These are phyloP conservation scores for Friedmanniomyces endolithicus DNA, from an alignment of 495 filamentous ascomycete species.

Conservation along the genomic window DNA sequence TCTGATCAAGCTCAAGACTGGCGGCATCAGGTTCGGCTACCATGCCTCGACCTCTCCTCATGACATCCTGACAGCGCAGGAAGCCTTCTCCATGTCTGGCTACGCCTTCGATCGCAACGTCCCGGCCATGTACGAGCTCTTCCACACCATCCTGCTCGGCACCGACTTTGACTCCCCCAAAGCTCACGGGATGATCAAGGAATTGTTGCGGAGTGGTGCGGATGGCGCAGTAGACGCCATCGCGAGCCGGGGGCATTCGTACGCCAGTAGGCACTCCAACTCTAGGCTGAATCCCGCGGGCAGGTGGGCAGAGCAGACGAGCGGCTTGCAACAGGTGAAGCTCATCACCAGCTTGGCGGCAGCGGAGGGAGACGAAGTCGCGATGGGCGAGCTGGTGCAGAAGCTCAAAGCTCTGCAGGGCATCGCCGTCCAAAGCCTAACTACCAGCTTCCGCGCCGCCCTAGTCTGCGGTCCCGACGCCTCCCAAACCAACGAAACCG, in stretches of 20 bases:
- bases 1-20: slow-evolving; percentile 87
- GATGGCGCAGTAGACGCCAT: slow-evolving; percentile 86
- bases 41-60: slow-evolving; percentile 62
- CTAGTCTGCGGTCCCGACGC: slow-evolving; percentile 72
- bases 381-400: slow-evolving; percentile 59
- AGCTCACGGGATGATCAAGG: slow-evolving; percentile 67
- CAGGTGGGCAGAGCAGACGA: slow-evolving; percentile 63
- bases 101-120: slow-evolving; percentile 82
- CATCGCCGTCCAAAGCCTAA: slow-evolving; percentile 51
- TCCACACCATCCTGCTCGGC: slow-evolving; percentile 66
- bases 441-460: slow-evolving; percentile 53
- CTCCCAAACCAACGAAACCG: slow-evolving; percentile 53
- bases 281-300: slow-evolving; percentile 61
- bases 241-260: slow-evolving; percentile 75
- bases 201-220: slow-evolving; percentile 70
- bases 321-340: slow-evolving; percentile 76
- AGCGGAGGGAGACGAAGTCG: slow-evolving; percentile 34
- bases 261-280: slow-evolving; percentile 68
- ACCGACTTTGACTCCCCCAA: slow-evolving; percentile 77
- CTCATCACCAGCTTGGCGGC: slow-evolving; percentile 60
- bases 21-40: slow-evolving; percentile 72
- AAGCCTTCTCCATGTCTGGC: slow-evolving; percentile 72
- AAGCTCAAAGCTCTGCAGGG: slow-evolving; percentile 82
- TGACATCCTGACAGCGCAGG: slow-evolving; percentile 53
- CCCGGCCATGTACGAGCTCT: slow-evolving; percentile 75